A percentile compares a stretch with the other conserved stretches of the same genome.
Evolutionary conservation across 768 basidiomycete species (phyloP).

Genomic region (Tulasnella calospora): DNA sequence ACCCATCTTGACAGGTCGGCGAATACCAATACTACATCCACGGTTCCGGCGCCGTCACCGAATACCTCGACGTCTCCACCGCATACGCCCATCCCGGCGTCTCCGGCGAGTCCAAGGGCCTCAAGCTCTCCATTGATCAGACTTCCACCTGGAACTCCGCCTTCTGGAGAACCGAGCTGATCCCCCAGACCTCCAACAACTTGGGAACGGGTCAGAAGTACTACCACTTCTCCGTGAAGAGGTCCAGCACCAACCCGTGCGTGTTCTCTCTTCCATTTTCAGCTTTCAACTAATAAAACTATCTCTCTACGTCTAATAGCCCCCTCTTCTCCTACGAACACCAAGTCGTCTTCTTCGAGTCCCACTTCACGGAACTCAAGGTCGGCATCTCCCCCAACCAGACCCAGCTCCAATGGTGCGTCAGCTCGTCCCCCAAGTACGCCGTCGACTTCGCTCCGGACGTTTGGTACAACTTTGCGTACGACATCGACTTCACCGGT

Average conservation of each 20-base stretch:
- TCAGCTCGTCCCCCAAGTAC: conserved; percentile 47
- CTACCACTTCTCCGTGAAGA: conserved; percentile 59
- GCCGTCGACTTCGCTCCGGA: conserved; percentile 48
- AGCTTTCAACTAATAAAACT: conserved; percentile 1
- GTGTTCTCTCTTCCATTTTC: conserved; percentile 29
- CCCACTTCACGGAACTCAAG: conserved; percentile 61
- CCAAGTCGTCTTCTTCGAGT: conserved; percentile 50
- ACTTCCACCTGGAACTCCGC: conserved; percentile 21
- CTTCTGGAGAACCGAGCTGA: conserved; percentile 33
- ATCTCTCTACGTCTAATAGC: background rate
- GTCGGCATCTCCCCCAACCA: conserved; percentile 51
- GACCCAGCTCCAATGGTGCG: conserved; percentile 52
- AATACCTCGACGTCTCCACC: conserved; percentile 50
- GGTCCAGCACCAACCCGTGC: conserved; percentile 46
- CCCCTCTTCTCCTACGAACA: conserved; percentile 51
- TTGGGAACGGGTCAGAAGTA: conserved; percentile 54
- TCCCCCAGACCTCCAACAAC: conserved; percentile 47
- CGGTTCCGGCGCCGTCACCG: conserved; percentile 48
- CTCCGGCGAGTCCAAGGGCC: conserved; percentile 47
- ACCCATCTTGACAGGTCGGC: background rate
- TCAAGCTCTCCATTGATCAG: conserved; percentile 47
- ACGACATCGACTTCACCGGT: conserved; percentile 58
- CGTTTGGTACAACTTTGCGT: conserved; percentile 63
- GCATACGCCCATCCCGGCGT: conserved; percentile 58
- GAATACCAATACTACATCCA: conserved; percentile 45